Percentiles rank a stretch among this genome's conserved stretches.
phyloP scores from a whole-genome alignment of 1,284 basidiomycete species.

The Mycosarcoma mackinlayi region DNA sequence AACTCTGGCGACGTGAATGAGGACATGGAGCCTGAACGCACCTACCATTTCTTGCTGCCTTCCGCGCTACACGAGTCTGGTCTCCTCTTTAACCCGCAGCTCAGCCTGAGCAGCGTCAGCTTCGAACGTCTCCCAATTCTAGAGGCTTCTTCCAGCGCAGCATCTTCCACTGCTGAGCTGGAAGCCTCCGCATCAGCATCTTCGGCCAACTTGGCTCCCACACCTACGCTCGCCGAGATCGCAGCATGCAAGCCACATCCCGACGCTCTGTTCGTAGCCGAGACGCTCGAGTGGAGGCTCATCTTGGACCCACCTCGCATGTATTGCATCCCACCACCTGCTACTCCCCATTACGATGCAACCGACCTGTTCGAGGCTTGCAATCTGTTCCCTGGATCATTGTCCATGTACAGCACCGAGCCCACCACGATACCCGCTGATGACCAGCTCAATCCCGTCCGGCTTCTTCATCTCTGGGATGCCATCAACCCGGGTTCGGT shows the following conservation, averaged over 20 bases:
- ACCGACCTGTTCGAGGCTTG: constrained; percentile 39
- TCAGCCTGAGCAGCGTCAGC: constrained; percentile 19
- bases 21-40: not conserved
- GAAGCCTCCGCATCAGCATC: not conserved
- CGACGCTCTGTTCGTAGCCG: constrained; percentile 47
- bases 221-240: constrained; percentile 17
- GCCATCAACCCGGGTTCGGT: constrained; percentile 8
- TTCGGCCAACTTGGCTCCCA: not conserved
- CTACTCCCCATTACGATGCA: not conserved
- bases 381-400: constrained; percentile 15
- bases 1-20: not conserved
- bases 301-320: constrained; percentile 26
- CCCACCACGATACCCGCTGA: constrained; percentile 23
- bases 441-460: constrained; percentile 25
- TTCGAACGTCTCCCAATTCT: constrained; percentile 3
- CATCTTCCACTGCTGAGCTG: not conserved
- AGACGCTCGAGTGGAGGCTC: constrained; percentile 52
- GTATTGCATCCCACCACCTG: constrained; percentile 1
- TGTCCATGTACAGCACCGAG: constrained; percentile 36
- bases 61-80: constrained; percentile 39
- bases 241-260: constrained; percentile 44
- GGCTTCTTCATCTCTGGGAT: constrained; percentile 16
- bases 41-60: constrained; percentile 25
- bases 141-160: not conserved
- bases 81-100: constrained; percentile 39